These are phyloP conservation scores for Carex littledalei DNA, from an alignment of 176 grass and related monocot species.

Conservation along the genomic window DNA sequence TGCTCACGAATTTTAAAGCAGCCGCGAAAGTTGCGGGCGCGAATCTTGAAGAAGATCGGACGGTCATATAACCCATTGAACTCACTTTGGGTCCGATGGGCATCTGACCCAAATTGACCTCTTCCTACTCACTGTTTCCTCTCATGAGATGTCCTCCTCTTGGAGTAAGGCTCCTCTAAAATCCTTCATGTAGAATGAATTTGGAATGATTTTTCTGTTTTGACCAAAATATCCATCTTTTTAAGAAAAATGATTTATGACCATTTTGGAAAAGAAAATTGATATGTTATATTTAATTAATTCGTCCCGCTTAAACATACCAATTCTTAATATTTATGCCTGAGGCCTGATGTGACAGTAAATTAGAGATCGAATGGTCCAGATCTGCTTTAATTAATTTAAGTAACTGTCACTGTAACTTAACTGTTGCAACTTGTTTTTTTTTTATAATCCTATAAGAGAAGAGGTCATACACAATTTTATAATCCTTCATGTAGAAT, in stretches of 20 bases:
- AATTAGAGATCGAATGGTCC: not conserved
- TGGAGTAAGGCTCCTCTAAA: not conserved
- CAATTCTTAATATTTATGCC: not conserved
- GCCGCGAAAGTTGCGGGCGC: too few relatives aligned
- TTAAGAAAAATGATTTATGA: not conserved
- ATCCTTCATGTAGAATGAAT: not conserved
- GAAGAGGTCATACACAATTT: too few relatives aligned
- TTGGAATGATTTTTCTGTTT: not conserved
- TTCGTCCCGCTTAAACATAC: not conserved
- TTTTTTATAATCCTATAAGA: not conserved
- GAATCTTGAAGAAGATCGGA: too few relatives aligned
- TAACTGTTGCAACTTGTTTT: not conserved
- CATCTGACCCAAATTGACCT: too few relatives aligned
- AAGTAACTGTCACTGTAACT: not conserved
- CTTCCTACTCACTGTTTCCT: not conserved
- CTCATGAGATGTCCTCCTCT: not conserved
- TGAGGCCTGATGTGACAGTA: not conserved
- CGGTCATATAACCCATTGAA: too few relatives aligned
- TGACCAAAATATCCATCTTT: not conserved
- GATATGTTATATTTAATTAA: not conserved
- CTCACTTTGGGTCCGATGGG: too few relatives aligned
- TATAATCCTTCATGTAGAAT: too few relatives aligned
- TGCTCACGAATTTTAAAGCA: too few relatives aligned
- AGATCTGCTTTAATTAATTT: conserved; percentile 1
- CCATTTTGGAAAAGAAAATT: too few relatives aligned